A percentile compares a stretch with the other conserved stretches of the same genome.
phyloP scores from a whole-genome alignment of 139 green algal genomes.

The Chlorella sp. region DNA sequence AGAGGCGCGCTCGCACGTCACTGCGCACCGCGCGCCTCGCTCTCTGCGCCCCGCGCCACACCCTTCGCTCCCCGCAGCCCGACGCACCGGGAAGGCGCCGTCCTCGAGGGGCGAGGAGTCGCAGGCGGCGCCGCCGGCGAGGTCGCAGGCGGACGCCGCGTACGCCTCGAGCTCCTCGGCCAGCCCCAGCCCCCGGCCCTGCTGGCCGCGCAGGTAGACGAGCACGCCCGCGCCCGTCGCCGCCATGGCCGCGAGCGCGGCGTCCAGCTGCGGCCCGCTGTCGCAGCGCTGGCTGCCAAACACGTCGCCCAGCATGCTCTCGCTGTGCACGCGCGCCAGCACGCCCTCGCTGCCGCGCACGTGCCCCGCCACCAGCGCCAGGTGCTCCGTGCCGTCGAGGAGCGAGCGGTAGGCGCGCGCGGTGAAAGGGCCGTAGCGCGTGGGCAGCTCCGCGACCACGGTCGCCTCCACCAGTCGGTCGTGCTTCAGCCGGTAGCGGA shows the following conservation, averaged over 20 bases:
- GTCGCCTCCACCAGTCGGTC: slow-evolving; percentile 29
- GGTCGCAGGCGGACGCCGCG: not conserved
- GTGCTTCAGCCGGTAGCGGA: slow-evolving; percentile 63
- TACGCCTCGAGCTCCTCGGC: slow-evolving; percentile 42
- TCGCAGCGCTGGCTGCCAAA: slow-evolving; percentile 43
- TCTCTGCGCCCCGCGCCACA: too few relatives aligned
- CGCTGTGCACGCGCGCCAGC: slow-evolving; percentile 42
- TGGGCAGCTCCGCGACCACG: slow-evolving; percentile 2
- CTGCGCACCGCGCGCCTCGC: too few relatives aligned
- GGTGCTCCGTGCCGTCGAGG: slow-evolving; percentile 63
- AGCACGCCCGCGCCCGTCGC: slow-evolving; percentile 53
- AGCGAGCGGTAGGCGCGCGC: slow-evolving; percentile 53
- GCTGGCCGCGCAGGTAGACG: slow-evolving; percentile 59
- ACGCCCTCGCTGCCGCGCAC: slow-evolving; percentile 15
- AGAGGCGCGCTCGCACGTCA: too few relatives aligned
- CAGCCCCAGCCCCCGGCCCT: slow-evolving; percentile 32
- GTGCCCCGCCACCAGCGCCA: slow-evolving; percentile 62
- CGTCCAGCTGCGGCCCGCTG: slow-evolving; percentile 44
- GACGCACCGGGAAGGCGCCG: slow-evolving; percentile 22
- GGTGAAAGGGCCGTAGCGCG: slow-evolving; percentile 47
- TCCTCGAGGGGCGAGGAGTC: slow-evolving; percentile 8
- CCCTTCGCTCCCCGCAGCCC: too few relatives aligned
- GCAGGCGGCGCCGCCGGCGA: not conserved
- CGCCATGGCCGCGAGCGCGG: slow-evolving; percentile 42
- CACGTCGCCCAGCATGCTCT: slow-evolving; percentile 50